phyloP scores from a whole-genome alignment of 805 yeast genomes.

The Grigorovia humatica region DNA sequence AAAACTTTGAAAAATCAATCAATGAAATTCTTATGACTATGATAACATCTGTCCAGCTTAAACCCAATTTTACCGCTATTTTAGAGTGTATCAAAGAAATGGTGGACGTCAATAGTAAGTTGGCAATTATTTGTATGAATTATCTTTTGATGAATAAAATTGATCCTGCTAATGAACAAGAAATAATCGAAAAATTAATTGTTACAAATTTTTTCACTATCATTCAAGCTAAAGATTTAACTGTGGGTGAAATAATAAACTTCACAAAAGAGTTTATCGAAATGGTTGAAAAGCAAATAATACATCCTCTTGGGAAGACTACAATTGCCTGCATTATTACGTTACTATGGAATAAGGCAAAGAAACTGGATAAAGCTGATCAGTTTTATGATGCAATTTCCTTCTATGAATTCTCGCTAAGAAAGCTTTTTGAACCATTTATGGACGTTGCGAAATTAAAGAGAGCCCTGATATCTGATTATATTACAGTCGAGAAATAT shows the following conservation, averaged over 20 bases:
- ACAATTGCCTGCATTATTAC: conserved; percentile 28
- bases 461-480: conserved; percentile 28
- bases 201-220: conserved; percentile 19
- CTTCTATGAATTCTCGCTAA: conserved; percentile 23
- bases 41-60: conserved; percentile 24
- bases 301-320: conserved; percentile 19
- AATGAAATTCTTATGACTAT: conserved; percentile 30
- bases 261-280: conserved; percentile 18
- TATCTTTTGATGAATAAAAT: conserved; percentile 29
- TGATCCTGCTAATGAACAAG: conserved; percentile 18
- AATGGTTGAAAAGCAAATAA: conserved; percentile 22
- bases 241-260: conserved; percentile 12
- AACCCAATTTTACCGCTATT: conserved; percentile 15
- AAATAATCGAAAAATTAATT: conserved; percentile 23
- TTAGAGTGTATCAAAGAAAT: conserved; percentile 24
- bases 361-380: conserved; percentile 20
- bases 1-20: conserved; percentile 6
- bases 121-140: conserved; percentile 28
- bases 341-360: conserved; percentile 33
- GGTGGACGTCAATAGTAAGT: conserved; percentile 14
- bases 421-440: conserved; percentile 18
- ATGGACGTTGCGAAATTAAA: conserved; percentile 30
- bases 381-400: conserved; percentile 14
- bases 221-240: conserved; percentile 17
- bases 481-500: conserved; percentile 16